These are phyloP conservation scores for Malassezia sympodialis DNA, from an alignment of 1,284 basidiomycete species.

Conservation along the genomic window DNA sequence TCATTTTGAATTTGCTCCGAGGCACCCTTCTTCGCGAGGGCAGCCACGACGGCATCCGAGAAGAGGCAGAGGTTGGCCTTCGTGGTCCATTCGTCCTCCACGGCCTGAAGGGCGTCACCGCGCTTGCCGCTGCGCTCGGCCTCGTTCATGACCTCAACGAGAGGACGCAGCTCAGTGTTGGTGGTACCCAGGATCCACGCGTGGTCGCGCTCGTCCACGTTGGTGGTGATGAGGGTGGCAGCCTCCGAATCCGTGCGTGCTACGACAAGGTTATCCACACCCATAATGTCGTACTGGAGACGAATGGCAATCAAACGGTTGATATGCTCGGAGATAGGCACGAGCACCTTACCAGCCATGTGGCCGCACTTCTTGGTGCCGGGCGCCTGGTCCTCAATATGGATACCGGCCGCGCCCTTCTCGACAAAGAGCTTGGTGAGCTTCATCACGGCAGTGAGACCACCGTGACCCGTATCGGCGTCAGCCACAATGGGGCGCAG, in stretches of 20 bases:
- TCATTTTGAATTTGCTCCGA: slow-evolving; percentile 57
- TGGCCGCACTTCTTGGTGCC: slow-evolving; percentile 60
- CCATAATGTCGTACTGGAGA: slow-evolving; percentile 70
- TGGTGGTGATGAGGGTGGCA: slow-evolving; percentile 88
- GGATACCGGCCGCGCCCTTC: slow-evolving; percentile 76
- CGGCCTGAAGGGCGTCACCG: slow-evolving; percentile 67
- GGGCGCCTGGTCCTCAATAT: slow-evolving; percentile 82
- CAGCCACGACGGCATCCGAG: slow-evolving; percentile 63
- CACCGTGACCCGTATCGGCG: slow-evolving; percentile 64
- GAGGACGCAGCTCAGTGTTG: slow-evolving; percentile 60
- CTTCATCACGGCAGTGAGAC: slow-evolving; percentile 91
- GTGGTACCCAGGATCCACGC: slow-evolving; percentile 88
- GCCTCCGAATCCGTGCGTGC: slow-evolving; percentile 74
- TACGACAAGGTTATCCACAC: slow-evolving; percentile 64
- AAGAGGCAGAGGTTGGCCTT: slow-evolving; percentile 71
- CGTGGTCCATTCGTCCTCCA: slow-evolving; percentile 78
- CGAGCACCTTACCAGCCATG: slow-evolving; percentile 66
- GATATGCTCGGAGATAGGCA: slow-evolving; percentile 65
- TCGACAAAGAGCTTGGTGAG: slow-evolving; percentile 84
- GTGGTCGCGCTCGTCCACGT: slow-evolving; percentile 93
- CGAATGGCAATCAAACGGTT: slow-evolving; percentile 68
- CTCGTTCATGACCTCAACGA: slow-evolving; percentile 70
- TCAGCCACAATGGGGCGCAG: slow-evolving; percentile 48
- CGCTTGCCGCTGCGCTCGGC: slow-evolving; percentile 71
- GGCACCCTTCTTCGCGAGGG: slow-evolving; percentile 59